phyloP scores from a whole-genome alignment of 345 rosid genomes.

The Dipteronia sinensis region DNA sequence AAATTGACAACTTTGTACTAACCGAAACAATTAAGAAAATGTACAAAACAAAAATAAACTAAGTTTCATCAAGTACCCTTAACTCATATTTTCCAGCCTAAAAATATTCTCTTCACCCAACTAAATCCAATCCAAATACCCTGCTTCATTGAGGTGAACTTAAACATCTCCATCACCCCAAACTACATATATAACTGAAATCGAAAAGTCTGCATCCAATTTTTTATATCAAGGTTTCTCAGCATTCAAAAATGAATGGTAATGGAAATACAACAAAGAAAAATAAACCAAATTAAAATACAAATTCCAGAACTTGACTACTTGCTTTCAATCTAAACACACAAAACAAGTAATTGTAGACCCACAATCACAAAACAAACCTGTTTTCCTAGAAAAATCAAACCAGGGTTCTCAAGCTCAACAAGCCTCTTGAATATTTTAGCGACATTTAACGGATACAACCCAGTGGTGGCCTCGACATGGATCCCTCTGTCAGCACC shows the following conservation, averaged over 20 bases:
- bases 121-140: too few species aligned
- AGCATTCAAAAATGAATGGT: background rate
- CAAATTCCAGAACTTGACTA: too few species aligned
- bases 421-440: slow-evolving; percentile 76
- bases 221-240: too few species aligned
- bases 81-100: too few species aligned
- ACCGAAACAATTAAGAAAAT: background rate
- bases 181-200: background rate
- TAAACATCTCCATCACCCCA: background rate
- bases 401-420: slow-evolving; percentile 77
- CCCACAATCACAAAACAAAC: slow-evolving; percentile 28
- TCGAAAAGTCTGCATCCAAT: background rate
- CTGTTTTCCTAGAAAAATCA: slow-evolving; percentile 85
- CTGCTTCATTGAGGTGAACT: too few species aligned
- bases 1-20: too few species aligned
- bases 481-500: slow-evolving; percentile 93
- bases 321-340: too few species aligned
- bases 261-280: background rate
- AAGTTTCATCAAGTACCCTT: background rate
- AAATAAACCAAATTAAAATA: too few species aligned
- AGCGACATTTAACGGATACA: slow-evolving; percentile 75
- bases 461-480: slow-evolving; percentile 46
- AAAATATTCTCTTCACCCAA: too few species aligned
- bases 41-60: background rate
- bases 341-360: background rate